Base-by-base conservation (phyloP, 192 early-diverging fungal species). In the Phlyctochytrium bullatum region DNA sequence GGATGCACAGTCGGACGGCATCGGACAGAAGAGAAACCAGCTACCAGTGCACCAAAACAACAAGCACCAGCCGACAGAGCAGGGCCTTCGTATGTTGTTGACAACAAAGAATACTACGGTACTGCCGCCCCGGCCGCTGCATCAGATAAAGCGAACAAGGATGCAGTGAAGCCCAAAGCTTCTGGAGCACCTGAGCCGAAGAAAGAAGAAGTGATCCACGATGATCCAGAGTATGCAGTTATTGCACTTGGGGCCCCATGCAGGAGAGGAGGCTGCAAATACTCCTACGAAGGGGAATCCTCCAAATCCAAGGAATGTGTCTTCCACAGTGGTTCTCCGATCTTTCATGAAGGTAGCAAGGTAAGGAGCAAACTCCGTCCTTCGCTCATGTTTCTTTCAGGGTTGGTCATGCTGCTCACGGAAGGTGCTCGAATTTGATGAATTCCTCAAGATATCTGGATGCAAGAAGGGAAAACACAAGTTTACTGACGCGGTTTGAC, bases 341-440 rank as follows among this genome's bases (percentile, higher is more conserved):
- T 99, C 34, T 99, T 99, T 81, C 97, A 98, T 73, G 97, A 98
- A 74, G 97, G 97, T 17, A 91, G 89, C 80, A 98, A 98, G 83
- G 75, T 80, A 28, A 28, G 14, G 54, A 20, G 12, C 16, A 57
- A 25, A 25, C 20, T 14, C 54, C 12, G 54, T 1, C 1, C 23
- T 30, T 28, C 47, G 23, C 47, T 28, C 16, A 28, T 2, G 30
- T 1, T 23, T 30, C 3, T 50, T 35, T n/a, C 14, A 80, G 73
- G 96, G 96, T 27, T 98, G 92, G 92, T 88, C 88, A 34, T 99
- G 97, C 80, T 99, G 97, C 78, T 82, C 90, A 59, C 87, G 94
- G 35, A 90, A 93, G 65, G 96, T 95, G 1, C 86, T 97, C 20
- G 97, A 98, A 76, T 99, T 98, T 86, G 97, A 99, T 34, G 95